Percentiles rank a stretch among this genome's conserved stretches.
Conservation (phyloP, 164 flowering plant genomes). For the Macadamia tetraphylla region DNA sequence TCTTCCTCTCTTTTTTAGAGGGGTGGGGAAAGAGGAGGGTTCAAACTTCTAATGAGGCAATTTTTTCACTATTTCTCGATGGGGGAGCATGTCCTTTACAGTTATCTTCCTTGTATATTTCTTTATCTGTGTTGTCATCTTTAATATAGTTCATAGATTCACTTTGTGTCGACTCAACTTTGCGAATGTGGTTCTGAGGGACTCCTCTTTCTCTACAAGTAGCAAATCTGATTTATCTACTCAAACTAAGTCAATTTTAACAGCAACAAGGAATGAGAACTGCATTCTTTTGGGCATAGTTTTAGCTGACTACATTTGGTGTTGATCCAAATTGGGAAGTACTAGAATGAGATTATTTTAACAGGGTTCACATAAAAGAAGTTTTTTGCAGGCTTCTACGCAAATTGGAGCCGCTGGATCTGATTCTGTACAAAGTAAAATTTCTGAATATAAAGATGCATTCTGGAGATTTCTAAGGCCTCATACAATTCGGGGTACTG, state of each 20-base stretch:
- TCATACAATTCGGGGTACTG: slow-evolving; percentile 95
- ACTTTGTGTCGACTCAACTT: background rate
- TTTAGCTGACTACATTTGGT: background rate
- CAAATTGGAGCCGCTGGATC: slow-evolving; percentile 73
- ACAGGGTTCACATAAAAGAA: slow-evolving; percentile 3
- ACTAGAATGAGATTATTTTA: slow-evolving; percentile 4
- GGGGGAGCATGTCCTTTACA: background rate
- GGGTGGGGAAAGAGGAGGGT: too few species aligned
- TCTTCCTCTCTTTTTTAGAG: background rate
- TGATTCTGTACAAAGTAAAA: slow-evolving; percentile 48
- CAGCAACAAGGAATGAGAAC: too few species aligned
- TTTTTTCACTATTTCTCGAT: background rate
- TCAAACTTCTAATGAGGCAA: background rate
- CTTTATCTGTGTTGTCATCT: too few species aligned
- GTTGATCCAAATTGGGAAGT: background rate
- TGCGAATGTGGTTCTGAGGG: background rate
- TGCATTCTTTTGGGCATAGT: background rate
- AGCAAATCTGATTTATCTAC: too few species aligned
- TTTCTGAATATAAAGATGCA: slow-evolving; percentile 68
- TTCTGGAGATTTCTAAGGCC: slow-evolving; percentile 95
- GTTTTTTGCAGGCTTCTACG: slow-evolving; percentile 53
- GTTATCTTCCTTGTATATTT: background rate
- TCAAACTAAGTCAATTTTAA: too few species aligned
- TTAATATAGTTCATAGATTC: background rate
- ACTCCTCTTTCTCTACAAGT: background rate